phyloP scores from a whole-genome alignment of 352 stramenopile species.

The Globisporangium barbulae region DNA sequence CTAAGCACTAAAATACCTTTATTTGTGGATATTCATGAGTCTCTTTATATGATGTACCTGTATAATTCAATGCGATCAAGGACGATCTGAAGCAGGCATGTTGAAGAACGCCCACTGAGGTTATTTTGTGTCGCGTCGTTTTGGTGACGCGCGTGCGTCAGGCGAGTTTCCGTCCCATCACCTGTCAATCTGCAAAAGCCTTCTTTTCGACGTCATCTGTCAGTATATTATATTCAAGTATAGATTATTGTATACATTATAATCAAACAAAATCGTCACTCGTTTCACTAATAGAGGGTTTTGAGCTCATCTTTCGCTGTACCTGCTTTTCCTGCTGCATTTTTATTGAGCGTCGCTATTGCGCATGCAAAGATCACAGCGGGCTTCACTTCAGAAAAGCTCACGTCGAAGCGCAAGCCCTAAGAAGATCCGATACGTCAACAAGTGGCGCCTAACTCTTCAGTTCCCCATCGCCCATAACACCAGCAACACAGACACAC shows the following conservation, averaged over 20 bases:
- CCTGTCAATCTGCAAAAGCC: neutral
- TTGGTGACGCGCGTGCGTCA: neutral
- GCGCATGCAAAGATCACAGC: constrained; percentile 1
- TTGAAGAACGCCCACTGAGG: constrained; percentile 10
- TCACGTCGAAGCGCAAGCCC: constrained; percentile 7
- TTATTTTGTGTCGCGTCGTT: constrained; percentile 3
- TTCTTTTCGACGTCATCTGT: no score
- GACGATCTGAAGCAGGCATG: neutral
- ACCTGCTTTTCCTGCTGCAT: neutral
- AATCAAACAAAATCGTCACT: neutral
- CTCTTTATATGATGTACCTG: no score
- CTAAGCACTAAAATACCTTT: no score
- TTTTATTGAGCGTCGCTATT: neutral
- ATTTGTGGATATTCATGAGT: no score
- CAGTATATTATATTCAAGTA: neutral
- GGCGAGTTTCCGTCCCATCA: neutral
- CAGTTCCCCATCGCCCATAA: no score
- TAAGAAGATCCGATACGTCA: constrained; percentile 1
- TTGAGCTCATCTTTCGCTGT: neutral
- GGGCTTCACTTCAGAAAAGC: neutral
- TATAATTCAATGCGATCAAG: no score
- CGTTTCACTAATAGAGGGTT: neutral
- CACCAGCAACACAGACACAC: neutral
- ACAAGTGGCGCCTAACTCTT: neutral
- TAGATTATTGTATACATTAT: no score